phyloP scores from a whole-genome alignment of 2,329 filamentous ascomycete species.

The Penicillium sp. region DNA sequence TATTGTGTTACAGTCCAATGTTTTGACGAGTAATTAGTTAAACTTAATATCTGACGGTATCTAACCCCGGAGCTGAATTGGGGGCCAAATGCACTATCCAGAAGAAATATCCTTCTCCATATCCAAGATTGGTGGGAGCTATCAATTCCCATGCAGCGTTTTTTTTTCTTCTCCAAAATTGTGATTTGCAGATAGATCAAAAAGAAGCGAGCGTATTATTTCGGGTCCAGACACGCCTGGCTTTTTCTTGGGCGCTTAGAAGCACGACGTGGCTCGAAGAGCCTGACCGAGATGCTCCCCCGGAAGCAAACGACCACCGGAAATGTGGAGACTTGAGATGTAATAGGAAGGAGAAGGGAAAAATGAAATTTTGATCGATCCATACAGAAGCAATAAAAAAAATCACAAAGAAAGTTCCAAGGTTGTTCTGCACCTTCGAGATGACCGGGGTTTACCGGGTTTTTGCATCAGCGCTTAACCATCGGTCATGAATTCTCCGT shows the following conservation, averaged over 20 bases:
- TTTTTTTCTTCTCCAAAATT: neutral
- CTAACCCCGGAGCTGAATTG: neutral
- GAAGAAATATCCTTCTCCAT: too few relatives aligned
- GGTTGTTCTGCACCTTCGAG: conserved; percentile 5
- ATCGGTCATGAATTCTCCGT: conserved; percentile 25
- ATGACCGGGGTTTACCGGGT: conserved; percentile 2
- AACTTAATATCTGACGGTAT: neutral
- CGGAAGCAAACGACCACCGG: neutral
- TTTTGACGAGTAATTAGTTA: neutral
- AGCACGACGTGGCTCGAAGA: neutral
- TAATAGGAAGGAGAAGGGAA: neutral
- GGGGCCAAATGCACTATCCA: neutral
- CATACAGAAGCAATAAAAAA: neutral
- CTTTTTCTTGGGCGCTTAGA: conserved; percentile 3
- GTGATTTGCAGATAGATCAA: neutral
- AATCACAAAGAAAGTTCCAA: conserved; percentile 13
- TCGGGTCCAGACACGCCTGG: neutral
- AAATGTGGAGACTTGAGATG: neutral
- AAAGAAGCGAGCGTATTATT: neutral
- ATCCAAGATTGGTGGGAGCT: neutral
- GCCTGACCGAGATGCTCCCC: neutral
- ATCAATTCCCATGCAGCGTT: neutral
- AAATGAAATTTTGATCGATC: neutral
- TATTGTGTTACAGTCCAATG: neutral
- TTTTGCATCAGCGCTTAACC: conserved; percentile 23